A percentile compares a stretch with the other conserved stretches of the same genome.
phyloP scores from a whole-genome alignment of 768 basidiomycete genomes.

The Phanerochaete sordida region DNA sequence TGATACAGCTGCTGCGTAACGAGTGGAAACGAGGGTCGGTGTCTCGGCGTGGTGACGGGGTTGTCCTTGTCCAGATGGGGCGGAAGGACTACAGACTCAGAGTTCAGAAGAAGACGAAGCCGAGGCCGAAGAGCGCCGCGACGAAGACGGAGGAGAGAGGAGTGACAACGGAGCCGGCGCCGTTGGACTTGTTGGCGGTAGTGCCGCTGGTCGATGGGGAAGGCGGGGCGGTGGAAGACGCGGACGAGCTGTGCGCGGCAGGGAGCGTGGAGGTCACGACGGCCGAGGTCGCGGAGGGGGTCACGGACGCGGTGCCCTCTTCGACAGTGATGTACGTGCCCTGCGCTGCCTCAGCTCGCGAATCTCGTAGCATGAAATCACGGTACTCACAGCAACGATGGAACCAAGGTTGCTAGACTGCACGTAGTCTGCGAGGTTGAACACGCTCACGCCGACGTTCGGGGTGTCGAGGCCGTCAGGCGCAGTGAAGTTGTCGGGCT shows the following conservation, averaged over 20 bases:
- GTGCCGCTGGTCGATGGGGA: background rate
- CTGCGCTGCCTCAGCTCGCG: constrained; percentile 27
- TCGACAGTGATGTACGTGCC: constrained; percentile 73
- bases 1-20: background rate
- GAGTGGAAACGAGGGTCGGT: background rate
- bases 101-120: constrained; percentile 17
- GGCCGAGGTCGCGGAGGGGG: constrained; percentile 56
- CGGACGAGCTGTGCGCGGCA: constrained; percentile 11
- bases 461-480: constrained; percentile 52
- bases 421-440: constrained; percentile 58
- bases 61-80: background rate
- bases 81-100: background rate
- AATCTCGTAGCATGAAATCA: background rate
- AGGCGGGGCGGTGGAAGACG: background rate
- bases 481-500: constrained; percentile 59
- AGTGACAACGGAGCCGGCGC: background rate
- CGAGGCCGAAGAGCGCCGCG: background rate
- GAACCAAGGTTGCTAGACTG: constrained; percentile 55
- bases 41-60: background rate
- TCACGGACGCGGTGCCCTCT: constrained; percentile 54
- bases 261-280: constrained; percentile 62
- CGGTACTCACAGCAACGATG: constrained; percentile 52
- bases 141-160: background rate
- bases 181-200: background rate
- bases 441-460: constrained; percentile 48